A percentile compares a stretch with the other conserved stretches of the same genome.
Evolutionary conservation across 176 grass and related monocot genomes (phyloP).

Genomic region (Aechmea fasciata): DNA sequence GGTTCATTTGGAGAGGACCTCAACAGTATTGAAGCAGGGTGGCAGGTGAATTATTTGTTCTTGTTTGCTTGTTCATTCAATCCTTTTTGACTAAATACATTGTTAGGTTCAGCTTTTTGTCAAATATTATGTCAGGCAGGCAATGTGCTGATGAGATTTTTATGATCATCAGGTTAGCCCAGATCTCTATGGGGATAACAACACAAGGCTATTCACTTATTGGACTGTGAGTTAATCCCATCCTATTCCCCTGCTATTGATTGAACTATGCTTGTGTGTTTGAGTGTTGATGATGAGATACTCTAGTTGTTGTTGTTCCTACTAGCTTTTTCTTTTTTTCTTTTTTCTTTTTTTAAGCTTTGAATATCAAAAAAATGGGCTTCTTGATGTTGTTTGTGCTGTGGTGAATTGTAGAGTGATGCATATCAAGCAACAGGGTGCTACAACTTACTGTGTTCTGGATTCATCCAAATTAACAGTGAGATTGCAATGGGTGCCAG

Average conservation of each 20-base stretch:
- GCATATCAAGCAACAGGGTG: constrained; percentile 86
- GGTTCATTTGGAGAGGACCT: constrained; percentile 82
- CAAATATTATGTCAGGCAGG: background rate
- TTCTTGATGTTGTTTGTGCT: background rate
- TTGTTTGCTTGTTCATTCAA: background rate
- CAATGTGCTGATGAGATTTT: background rate
- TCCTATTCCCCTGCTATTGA: background rate
- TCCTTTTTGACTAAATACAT: background rate
- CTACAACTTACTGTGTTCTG: constrained; percentile 86
- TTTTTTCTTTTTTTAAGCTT: background rate
- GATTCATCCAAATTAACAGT: constrained; percentile 85
- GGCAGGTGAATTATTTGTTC: constrained; percentile 47
- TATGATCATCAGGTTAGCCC: constrained; percentile 67
- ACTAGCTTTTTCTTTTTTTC: background rate
- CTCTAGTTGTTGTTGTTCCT: background rate
- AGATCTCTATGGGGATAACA: constrained; percentile 78
- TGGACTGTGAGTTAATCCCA: constrained; percentile 62
- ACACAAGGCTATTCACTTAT: constrained; percentile 83
- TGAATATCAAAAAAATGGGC: background rate
- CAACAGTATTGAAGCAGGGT: constrained; percentile 90
- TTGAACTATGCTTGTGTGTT: background rate
- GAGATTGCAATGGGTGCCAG: constrained; percentile 87
- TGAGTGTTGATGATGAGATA: background rate
- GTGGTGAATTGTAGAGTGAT: constrained; percentile 55
- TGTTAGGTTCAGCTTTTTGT: background rate